phyloP scores from a whole-genome alignment of 2,329 filamentous ascomycete genomes.

The Penicillium griseofulvum region DNA sequence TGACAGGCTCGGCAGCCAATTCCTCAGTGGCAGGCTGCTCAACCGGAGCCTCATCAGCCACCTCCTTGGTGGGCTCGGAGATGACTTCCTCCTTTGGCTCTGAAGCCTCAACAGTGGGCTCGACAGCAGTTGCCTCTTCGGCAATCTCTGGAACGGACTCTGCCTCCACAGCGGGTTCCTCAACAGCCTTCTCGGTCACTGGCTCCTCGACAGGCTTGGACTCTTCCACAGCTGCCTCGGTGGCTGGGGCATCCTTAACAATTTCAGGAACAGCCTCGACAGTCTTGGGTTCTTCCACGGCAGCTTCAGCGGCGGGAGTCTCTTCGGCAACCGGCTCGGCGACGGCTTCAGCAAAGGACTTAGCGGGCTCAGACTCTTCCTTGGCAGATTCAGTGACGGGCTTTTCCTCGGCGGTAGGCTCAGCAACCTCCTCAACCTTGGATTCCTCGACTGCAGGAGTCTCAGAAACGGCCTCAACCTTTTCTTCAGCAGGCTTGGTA shows the following conservation, averaged over 20 bases:
- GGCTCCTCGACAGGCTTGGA: conserved; percentile 1
- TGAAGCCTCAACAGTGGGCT: background rate
- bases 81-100: conserved; percentile 2
- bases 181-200: conserved; percentile 1
- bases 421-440: background rate
- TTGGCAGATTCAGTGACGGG: background rate
- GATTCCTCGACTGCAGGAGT: background rate
- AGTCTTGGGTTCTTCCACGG: background rate
- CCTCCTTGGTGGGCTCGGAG: conserved; percentile 4
- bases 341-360: conserved; percentile 4
- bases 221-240: background rate
- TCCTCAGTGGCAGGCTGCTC: background rate
- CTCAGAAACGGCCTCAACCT: background rate
- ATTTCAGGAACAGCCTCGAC: conserved; percentile 6
- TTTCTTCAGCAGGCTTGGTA: background rate
- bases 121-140: background rate
- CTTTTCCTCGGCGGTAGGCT: background rate
- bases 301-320: background rate
- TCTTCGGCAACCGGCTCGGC: conserved; percentile 9
- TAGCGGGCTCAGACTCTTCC: background rate
- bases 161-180: conserved; percentile 5
- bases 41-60: background rate
- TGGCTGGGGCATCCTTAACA: background rate
- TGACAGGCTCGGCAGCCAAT: background rate
- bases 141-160: background rate